Evolutionary conservation across 163 green algal genomes (phyloP).

Genomic region (Trebouxia gelatinosa): DNA sequence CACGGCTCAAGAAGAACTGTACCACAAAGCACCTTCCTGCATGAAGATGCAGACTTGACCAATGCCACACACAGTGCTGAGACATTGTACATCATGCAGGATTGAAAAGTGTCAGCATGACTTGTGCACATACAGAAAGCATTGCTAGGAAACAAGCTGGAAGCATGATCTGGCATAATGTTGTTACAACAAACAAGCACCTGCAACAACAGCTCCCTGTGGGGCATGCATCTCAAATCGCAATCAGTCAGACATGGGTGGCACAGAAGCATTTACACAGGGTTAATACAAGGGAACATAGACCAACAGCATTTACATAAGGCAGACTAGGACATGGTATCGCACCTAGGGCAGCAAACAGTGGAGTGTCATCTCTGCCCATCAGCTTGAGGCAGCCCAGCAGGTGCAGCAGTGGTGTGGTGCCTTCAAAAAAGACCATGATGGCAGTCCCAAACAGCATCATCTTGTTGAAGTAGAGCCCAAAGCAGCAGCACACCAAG

Average conservation of each 20-base stretch:
- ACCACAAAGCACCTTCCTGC: constrained; percentile 36
- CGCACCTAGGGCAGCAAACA: constrained; percentile 27
- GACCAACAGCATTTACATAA: background rate
- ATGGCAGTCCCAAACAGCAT: constrained; percentile 45
- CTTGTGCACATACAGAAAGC: background rate
- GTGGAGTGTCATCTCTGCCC: background rate
- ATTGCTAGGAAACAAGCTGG: background rate
- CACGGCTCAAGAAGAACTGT: constrained; percentile 49
- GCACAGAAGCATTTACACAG: too few species aligned
- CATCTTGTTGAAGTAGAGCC: constrained; percentile 44
- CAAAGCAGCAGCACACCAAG: constrained; percentile 41
- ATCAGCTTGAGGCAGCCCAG: constrained; percentile 46
- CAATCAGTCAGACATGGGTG: too few species aligned
- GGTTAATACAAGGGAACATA: too few species aligned
- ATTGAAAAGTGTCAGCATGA: background rate
- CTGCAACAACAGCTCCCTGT: background rate
- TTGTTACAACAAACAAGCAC: background rate
- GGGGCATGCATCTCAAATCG: too few species aligned
- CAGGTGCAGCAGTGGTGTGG: constrained; percentile 49
- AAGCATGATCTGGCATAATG: background rate
- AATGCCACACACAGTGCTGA: background rate
- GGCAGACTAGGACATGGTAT: background rate
- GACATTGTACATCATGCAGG: background rate
- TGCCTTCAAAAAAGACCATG: constrained; percentile 48
- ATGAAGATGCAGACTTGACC: background rate